A percentile compares a stretch with the other conserved stretches of the same genome.
Evolutionary conservation across 257 asterid genomes (phyloP).

Genomic region (Solanum acaule): DNA sequence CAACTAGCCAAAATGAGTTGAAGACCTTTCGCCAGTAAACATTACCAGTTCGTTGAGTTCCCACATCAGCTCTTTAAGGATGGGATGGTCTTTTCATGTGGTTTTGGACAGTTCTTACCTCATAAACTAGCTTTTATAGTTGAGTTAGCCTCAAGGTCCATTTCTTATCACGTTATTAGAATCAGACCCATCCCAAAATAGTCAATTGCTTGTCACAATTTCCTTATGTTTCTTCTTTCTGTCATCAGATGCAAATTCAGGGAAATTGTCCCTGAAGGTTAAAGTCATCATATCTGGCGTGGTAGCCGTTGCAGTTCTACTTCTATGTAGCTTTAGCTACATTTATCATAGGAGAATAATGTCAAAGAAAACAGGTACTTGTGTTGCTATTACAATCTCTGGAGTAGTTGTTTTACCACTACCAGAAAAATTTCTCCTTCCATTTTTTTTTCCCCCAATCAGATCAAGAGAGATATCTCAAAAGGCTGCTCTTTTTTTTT

Average conservation of each 20-base stretch:
- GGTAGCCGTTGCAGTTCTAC: neutral
- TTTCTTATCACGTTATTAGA: neutral
- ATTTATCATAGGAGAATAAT: neutral
- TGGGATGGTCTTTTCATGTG: neutral
- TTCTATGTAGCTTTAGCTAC: neutral
- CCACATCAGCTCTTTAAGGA: neutral
- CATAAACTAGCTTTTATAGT: neutral
- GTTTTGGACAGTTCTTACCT: neutral
- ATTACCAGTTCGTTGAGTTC: neutral
- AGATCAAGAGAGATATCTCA: neutral
- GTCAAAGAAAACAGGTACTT: neutral
- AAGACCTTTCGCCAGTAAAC: neutral
- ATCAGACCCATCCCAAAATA: neutral
- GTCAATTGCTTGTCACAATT: neutral
- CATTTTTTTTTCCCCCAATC: neutral
- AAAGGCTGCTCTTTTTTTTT: neutral
- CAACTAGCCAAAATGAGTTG: neutral
- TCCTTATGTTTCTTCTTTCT: neutral
- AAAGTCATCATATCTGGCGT: neutral
- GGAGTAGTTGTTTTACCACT: neutral
- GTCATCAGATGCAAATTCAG: neutral
- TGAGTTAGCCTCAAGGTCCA: neutral
- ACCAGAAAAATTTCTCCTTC: neutral
- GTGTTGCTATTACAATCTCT: neutral
- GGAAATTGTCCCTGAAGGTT: neutral